Evolutionary conservation across 495 filamentous ascomycete genomes (phyloP).

Genomic region (Lentithecium fluviatile): DNA sequence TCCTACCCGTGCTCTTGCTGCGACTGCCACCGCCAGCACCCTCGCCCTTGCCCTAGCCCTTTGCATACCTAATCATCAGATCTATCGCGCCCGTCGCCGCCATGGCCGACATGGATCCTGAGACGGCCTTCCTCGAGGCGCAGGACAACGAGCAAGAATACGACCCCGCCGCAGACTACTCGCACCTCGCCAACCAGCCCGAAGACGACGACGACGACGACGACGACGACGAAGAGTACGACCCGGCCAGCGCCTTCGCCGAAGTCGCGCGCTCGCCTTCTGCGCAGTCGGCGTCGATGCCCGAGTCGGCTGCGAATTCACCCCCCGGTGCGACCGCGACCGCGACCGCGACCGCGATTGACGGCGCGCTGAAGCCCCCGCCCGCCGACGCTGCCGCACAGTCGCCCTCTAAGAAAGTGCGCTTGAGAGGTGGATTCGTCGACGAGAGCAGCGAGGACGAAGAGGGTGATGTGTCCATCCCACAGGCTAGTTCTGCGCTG

Average conservation of each 20-base stretch:
- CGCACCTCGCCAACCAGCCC: constrained; percentile 9
- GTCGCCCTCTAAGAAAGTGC: constrained; percentile 51
- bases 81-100: constrained; percentile 12
- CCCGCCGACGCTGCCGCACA: constrained; percentile 24
- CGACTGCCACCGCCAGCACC: too few relatives aligned
- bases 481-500: constrained; percentile 36
- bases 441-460: constrained; percentile 61
- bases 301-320: constrained; percentile 15
- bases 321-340: too few relatives aligned
- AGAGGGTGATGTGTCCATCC: constrained; percentile 49
- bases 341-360: too few relatives aligned
- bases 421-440: constrained; percentile 76
- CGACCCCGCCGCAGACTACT: constrained; percentile 29
- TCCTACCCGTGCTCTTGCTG: too few relatives aligned
- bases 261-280: constrained; percentile 11
- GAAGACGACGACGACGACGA: constrained; percentile 44
- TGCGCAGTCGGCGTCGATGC: constrained; percentile 28
- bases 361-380: constrained; percentile 15
- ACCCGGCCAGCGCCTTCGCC: constrained; percentile 31
- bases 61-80: neutral
- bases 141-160: constrained; percentile 39
- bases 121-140: constrained; percentile 56
- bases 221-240: constrained; percentile 45
- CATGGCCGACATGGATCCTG: constrained; percentile 63
- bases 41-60: neutral